Evolutionary conservation across 2,329 filamentous ascomycete genomes (phyloP), one percentile per base, ranked within the genome.

Genomic region (Colletotrichum sp.): DNA sequence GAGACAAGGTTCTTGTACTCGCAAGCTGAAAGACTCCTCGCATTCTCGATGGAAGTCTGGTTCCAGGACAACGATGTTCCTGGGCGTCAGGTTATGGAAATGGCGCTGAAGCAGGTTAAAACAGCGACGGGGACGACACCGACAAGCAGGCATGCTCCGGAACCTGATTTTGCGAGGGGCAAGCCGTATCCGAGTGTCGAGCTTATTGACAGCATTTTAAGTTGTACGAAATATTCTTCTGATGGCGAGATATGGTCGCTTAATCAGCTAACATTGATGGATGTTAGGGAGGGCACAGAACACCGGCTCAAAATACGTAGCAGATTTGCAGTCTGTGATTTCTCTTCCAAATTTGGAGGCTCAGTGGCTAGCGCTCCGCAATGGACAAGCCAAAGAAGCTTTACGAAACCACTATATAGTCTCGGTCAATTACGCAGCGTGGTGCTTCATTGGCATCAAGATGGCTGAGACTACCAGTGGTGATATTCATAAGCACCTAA

Each of bases 211-310:
- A 44, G 36, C 8, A 44, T 44, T 10, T 2, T 44, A 18, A 44
- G 8, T 10, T 44, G 36, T 44, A 18, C 8, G 36, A 2, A 18
- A 6, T 18, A 5, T 18, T 18, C 36, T 44, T 18, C 5, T 18
- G 2, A 10, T 18, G 8, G 8, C 16, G 0, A 44, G 5, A 10
- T 3, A 44, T 18, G 8, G 5, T 44, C 18, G 5, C 1, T 18
- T 44, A 3, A 9, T 44, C 0, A 1, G 16, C 36, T 44, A 3
- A 44, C 8, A 44, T 44, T 4, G 8, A 18, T 44, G 8, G 5
- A 3, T 6, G 10, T 10, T 1, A 44, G 36, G 36, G 36, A 44
- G 5, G 16, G 5, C 36, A 6, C 36, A n/a, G 2, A n/a, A 6
- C 5, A 44, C 5, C 36, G 36, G 36, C 16, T 44, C 8, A 16